Evolutionary conservation across 768 basidiomycete species (phyloP), one percentile per base, ranked within the genome.

Genomic region (Amanita exitialis): DNA sequence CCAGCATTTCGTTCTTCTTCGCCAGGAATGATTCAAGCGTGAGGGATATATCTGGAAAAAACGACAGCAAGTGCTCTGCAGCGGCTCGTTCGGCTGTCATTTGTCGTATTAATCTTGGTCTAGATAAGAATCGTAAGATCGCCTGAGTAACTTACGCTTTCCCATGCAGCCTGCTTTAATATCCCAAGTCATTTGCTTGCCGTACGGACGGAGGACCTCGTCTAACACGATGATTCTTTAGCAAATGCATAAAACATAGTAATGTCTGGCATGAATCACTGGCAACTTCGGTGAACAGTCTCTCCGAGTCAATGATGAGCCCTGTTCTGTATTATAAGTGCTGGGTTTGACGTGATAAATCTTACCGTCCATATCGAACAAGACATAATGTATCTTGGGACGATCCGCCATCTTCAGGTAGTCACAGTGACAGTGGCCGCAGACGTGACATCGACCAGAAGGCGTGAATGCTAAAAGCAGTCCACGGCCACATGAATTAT

Each of bases 131-230:
- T n/a, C n/a, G n/a, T n/a, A n/a, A 35, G 50, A 18, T 23, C 10
- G 47, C 45, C 6, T 23, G 34, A 49, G 21, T 20, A 16, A 47
- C 45, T 50, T 49, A 88, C 89, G 78, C 71, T 85, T 87, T 49
- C 90, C 90, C 90, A 91, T 92, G 52, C 86, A 77, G 0, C 83
- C 86, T n/a, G 86, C 82, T 61, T 91, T 90, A 51, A 91, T 88
- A 51, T 87, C 83, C 88, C 88, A 90, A 3, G 86, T 86, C 83
- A 92, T 87, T 55, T 77, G 67, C 54, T 80, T 82, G 23, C 86
- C 88, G 59, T 84, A 82, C 9, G 70, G 73, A 15, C 72, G 78
- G 16, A 94, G 77, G 46, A 90, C 82, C 25, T 79, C 73, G 67
- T 91, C 88, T 86, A 48, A 36, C 16, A 42, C 54, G 15, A 35